phyloP scores from a whole-genome alignment of 176 grass and related monocot species.

The Triticum monococcum region DNA sequence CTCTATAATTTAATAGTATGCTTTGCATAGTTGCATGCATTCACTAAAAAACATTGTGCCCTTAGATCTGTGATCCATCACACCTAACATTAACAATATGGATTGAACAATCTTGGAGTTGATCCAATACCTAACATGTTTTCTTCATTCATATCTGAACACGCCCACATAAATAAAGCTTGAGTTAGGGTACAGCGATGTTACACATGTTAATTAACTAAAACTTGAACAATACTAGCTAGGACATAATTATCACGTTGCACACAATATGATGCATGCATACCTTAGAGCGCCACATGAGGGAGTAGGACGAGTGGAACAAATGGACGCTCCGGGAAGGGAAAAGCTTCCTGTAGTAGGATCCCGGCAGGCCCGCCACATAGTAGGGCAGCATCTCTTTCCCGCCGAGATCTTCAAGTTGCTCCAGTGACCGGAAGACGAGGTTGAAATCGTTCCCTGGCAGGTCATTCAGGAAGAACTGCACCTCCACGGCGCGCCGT shows the following conservation, averaged over 20 bases:
- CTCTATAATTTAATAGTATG: background rate
- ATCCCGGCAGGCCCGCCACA: conserved; percentile 42
- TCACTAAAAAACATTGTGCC: background rate
- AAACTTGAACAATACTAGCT: background rate
- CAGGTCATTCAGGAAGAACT: conserved; percentile 64
- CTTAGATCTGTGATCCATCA: background rate
- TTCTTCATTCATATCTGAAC: background rate
- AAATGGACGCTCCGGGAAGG: conserved; percentile 46
- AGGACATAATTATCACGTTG: background rate
- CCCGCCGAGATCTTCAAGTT: background rate
- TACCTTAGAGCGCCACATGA: conserved; percentile 58
- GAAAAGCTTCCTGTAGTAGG: conserved; percentile 52
- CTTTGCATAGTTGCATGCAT: background rate
- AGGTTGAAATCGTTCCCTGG: conserved; percentile 57
- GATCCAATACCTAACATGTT: background rate
- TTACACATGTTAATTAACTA: background rate
- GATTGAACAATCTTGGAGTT: background rate
- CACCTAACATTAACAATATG: background rate
- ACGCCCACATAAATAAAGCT: background rate
- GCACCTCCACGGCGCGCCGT: conserved; percentile 12
- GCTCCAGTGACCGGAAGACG: conserved; percentile 42
- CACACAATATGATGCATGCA: background rate
- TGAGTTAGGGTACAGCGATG: background rate
- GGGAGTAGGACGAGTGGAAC: conserved; percentile 50
- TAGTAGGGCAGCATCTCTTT: background rate